Conservation (phyloP, 257 asterid species). For the Nicotiana noctiflora region DNA sequence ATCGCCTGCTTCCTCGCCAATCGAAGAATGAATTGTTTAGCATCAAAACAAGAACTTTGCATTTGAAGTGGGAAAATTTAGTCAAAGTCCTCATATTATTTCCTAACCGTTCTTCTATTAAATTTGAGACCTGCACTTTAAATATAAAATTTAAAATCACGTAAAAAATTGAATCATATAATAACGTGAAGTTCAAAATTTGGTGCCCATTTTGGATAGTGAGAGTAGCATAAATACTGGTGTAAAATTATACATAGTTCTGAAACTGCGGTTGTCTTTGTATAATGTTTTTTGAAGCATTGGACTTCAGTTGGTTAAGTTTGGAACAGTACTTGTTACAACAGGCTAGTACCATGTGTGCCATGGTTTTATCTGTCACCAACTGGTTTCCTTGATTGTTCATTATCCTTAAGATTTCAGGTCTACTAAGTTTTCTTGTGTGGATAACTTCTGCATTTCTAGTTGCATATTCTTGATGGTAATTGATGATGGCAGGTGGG, state of each 20-base stretch:
- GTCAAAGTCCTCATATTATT: not conserved
- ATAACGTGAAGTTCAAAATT: not conserved
- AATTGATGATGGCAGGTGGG: conserved; percentile 37
- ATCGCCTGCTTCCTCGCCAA: not conserved
- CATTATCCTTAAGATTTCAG: not conserved
- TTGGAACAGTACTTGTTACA: not conserved
- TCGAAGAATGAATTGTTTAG: not conserved
- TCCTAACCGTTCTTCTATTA: not conserved
- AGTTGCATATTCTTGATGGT: not conserved
- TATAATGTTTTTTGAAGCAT: not conserved
- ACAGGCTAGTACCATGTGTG: not conserved
- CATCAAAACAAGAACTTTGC: not conserved
- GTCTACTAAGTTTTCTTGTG: not conserved
- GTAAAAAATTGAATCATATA: not conserved
- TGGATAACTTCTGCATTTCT: not conserved
- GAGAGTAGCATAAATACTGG: not conserved
- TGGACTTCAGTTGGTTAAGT: not conserved
- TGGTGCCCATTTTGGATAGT: not conserved
- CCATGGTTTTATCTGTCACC: not conserved
- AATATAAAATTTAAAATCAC: too few species aligned
- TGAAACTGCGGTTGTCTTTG: not conserved
- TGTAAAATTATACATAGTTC: not conserved
- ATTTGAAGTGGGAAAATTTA: not conserved
- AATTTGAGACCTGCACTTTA: too few species aligned
- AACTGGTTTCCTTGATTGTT: not conserved